Percentiles rank a stretch among this genome's conserved stretches.
Evolutionary conservation across 345 rosid genomes (phyloP).

Genomic region (Trapa bicornis): DNA sequence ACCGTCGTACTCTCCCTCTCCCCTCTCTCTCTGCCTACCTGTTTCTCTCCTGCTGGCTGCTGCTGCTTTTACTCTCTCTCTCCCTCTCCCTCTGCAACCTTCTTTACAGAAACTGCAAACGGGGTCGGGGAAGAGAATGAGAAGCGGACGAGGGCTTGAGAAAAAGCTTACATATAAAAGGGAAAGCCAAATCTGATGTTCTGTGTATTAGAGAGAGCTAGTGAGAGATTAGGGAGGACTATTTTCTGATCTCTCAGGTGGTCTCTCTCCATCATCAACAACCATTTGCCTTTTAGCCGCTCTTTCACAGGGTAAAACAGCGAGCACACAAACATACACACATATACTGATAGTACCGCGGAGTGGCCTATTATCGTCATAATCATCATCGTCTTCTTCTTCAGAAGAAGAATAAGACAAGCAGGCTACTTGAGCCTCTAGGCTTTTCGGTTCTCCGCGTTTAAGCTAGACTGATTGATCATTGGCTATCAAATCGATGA

Average conservation of each 20-base stretch:
- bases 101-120: not conserved
- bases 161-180: not conserved
- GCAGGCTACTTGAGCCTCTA: not conserved
- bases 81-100: not conserved
- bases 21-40: slow-evolving; percentile 7
- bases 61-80: not conserved
- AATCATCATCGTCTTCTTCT: not conserved
- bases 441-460: not conserved
- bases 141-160: too few species aligned
- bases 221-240: not conserved
- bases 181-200: not conserved
- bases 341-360: not conserved
- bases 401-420: too few species aligned
- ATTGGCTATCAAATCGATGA: not conserved
- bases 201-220: not conserved
- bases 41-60: too few species aligned
- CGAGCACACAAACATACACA: not conserved
- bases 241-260: not conserved
- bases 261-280: not conserved
- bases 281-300: slow-evolving; percentile 13
- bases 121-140: not conserved
- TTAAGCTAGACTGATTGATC: too few species aligned
- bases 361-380: too few species aligned
- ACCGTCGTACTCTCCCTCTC: slow-evolving; percentile 16
- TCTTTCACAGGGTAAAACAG: not conserved